These are phyloP conservation scores for Penicillium capsulatum DNA, from an alignment of 2,329 filamentous ascomycete species.

Conservation along the genomic window DNA sequence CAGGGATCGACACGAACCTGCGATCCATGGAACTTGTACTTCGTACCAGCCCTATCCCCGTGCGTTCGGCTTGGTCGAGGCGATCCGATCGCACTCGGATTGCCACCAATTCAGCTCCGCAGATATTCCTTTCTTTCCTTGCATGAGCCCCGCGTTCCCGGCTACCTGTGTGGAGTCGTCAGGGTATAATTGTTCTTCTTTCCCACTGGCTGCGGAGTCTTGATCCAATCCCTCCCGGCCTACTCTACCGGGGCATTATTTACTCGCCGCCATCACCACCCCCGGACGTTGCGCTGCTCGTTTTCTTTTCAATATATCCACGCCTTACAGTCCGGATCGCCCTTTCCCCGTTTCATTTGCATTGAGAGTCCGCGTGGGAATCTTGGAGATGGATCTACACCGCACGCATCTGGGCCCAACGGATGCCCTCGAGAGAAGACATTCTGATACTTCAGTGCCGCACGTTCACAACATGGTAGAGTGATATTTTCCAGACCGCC, in stretches of 20 bases:
- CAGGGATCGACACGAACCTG: conserved; percentile 4
- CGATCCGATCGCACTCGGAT: conserved; percentile 21
- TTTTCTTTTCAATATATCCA: too few species aligned
- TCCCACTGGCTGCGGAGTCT: too few species aligned
- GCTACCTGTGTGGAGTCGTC: not conserved
- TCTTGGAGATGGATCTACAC: conserved; percentile 14
- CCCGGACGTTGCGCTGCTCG: too few species aligned
- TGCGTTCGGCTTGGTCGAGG: conserved; percentile 12
- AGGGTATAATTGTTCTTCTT: not conserved
- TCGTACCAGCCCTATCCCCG: conserved; percentile 6
- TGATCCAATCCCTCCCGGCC: too few species aligned
- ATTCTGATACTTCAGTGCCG: conserved; percentile 19
- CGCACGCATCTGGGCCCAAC: conserved; percentile 10
- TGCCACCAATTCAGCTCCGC: conserved; percentile 19
- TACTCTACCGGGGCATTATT: too few species aligned
- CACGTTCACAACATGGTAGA: conserved; percentile 19
- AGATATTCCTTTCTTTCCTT: conserved; percentile 22
- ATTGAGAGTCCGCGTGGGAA: not conserved
- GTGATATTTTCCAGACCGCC: too few species aligned
- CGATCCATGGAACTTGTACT: not conserved
- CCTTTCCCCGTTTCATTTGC: too few species aligned
- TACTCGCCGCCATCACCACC: too few species aligned
- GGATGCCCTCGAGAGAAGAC: conserved; percentile 19
- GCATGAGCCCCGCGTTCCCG: conserved; percentile 13
- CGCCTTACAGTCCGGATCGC: too few species aligned